These are phyloP conservation scores for Phytophthora sojae DNA, from an alignment of 352 stramenopile species.

Conservation along the genomic window DNA sequence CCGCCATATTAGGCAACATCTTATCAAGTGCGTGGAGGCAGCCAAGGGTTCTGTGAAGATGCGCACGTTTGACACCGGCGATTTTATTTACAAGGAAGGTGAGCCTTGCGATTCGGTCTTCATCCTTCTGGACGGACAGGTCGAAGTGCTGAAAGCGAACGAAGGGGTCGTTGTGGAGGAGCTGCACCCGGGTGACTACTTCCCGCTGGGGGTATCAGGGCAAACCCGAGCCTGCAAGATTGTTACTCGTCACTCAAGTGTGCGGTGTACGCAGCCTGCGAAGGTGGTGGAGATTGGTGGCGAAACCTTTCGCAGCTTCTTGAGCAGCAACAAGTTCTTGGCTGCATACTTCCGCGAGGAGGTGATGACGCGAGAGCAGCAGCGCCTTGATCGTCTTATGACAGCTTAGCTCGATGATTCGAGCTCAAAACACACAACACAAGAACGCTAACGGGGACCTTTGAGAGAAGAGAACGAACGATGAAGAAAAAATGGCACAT, in stretches of 20 bases:
- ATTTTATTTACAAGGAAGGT: conserved; percentile 85
- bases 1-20: conserved; percentile 70
- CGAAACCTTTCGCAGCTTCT: conserved; percentile 85
- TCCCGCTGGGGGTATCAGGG: conserved; percentile 79
- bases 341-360: conserved; percentile 80
- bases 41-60: conserved; percentile 77
- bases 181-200: conserved; percentile 78
- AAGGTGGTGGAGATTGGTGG: conserved; percentile 83
- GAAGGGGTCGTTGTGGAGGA: conserved; percentile 77
- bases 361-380: conserved; percentile 70
- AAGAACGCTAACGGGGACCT: background rate
- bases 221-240: conserved; percentile 74
- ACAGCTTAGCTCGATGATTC: conserved; percentile 25
- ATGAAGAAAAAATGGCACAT: conserved; percentile 32
- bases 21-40: conserved; percentile 82
- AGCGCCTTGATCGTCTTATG: conserved; percentile 64
- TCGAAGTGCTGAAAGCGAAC: conserved; percentile 78
- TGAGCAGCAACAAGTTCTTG: conserved; percentile 87
- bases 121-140: conserved; percentile 75
- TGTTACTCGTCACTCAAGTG: conserved; percentile 73
- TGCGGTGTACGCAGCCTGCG: conserved; percentile 70
- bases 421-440: background rate
- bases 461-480: conserved; percentile 17
- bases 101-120: conserved; percentile 83
- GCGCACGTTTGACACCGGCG: conserved; percentile 55